These are phyloP conservation scores for Orbilia brochopaga DNA, from an alignment of 2,329 filamentous ascomycete genomes.

Conservation along the genomic window DNA sequence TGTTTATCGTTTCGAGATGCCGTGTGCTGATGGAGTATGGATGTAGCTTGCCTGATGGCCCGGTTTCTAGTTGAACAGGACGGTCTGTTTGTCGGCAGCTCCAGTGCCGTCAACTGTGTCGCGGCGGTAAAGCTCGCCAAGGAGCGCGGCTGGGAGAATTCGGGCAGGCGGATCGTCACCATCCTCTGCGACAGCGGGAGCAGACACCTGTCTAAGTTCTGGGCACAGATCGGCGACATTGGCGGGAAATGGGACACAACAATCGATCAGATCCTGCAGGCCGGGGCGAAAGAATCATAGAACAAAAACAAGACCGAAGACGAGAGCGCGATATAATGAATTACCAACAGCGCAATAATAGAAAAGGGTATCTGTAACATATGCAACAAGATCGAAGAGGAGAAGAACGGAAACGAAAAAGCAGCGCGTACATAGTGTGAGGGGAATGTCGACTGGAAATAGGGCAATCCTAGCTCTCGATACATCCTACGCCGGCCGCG, in stretches of 20 bases:
- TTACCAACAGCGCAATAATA: conserved; percentile 10
- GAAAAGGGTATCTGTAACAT: conserved; percentile 23
- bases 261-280: conserved; percentile 65
- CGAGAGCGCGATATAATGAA: not conserved
- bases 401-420: not conserved
- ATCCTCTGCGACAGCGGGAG: conserved; percentile 85
- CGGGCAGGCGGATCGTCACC: conserved; percentile 72
- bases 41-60: conserved; percentile 69
- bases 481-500: conserved; percentile 22
- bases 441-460: conserved; percentile 13
- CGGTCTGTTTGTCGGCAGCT: conserved; percentile 91
- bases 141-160: conserved; percentile 67
- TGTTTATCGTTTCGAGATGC: not conserved
- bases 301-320: not conserved
- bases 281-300: conserved; percentile 25
- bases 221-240: conserved; percentile 73
- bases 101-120: conserved; percentile 93
- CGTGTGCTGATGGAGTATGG: conserved; percentile 3
- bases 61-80: conserved; percentile 94
- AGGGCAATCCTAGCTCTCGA: conserved; percentile 16
- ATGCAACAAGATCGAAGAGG: not conserved
- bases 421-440: conserved; percentile 13
- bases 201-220: conserved; percentile 83
- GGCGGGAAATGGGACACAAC: conserved; percentile 63
- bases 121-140: conserved; percentile 74